Conservation (phyloP, 805 yeast species). For the Blastobotrys americana region DNA sequence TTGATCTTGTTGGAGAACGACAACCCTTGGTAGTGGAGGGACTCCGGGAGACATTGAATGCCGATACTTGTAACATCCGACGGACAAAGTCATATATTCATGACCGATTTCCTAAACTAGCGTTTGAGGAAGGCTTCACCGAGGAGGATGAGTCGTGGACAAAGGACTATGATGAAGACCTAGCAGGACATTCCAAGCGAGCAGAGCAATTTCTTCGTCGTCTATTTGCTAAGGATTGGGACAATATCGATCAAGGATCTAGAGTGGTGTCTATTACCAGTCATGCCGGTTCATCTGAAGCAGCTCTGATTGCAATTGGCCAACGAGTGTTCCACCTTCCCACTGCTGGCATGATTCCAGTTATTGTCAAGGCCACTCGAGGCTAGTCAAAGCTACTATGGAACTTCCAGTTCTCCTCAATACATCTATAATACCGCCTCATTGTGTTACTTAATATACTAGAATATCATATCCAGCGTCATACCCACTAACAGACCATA, state of each 20-base stretch:
- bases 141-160: not conserved
- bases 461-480: too few species aligned
- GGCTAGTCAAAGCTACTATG: too few species aligned
- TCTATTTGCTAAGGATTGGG: not conserved
- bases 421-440: too few species aligned
- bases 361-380: not conserved
- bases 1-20: slow-evolving; percentile 15
- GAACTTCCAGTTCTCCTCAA: too few species aligned
- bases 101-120: slow-evolving; percentile 39
- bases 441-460: too few species aligned
- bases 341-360: not conserved
- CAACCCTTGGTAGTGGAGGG: slow-evolving; percentile 37
- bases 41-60: slow-evolving; percentile 44
- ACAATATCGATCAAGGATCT: not conserved
- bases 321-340: not conserved
- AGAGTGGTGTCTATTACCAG: not conserved
- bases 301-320: not conserved
- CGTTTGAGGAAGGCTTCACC: not conserved
- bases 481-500: too few species aligned
- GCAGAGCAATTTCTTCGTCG: not conserved
- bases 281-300: not conserved
- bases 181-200: not conserved
- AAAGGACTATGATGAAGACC: not conserved
- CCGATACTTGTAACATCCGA: slow-evolving; percentile 45
- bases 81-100: slow-evolving; percentile 33